Evolutionary conservation across 768 basidiomycete genomes (phyloP), one percentile per base, ranked within the genome.

Genomic region (Boletus rufocinnamomeus): DNA sequence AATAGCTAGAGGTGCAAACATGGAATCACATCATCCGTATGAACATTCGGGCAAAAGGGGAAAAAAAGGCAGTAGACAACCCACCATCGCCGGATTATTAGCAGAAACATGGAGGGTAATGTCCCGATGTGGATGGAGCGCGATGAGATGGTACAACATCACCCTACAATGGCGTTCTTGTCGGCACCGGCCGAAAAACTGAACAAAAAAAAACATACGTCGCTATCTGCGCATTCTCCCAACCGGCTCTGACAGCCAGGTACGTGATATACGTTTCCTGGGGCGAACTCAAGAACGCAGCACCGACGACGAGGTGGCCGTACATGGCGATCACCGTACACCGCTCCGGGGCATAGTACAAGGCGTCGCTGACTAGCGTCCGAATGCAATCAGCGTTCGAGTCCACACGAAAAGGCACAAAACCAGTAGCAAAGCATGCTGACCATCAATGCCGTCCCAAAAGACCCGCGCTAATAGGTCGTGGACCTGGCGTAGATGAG

Each of bases 221-320:
- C 34, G 89, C 91, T 57, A 93, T 88, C 56, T 87, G 84, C 4
- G 84, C 78, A 64, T 87, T 88, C 55, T 93, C 88, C 91, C 91
- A 93, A 11, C 91, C 90, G 19, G 85, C 78, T 64, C 81, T 85
- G 50, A 93, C 91, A 40, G 80, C 87, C 17, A 93, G 78, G 61
- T 91, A 93, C 21, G 89, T 91, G 53, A 93, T 90, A 65, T 93
- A 93, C 4, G 88, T 86, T 69, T 91, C 88, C 50, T 82, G 81
- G 0, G 91, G 91, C 25, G 88, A 91, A 69, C 86, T 90, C 58
- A 92, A 74, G 58, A 93, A 82, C 14, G 87, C 89, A 19, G 83
- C 82, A 17, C 91, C 91, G 9, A 93, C 80, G 6, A 93, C 88
- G 13, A 91, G 76, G 43, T 72, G 71, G 57, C 84, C 87, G 72